Evolutionary conservation across 768 basidiomycete species (phyloP).

Genomic region (Leccinum obscurum): DNA sequence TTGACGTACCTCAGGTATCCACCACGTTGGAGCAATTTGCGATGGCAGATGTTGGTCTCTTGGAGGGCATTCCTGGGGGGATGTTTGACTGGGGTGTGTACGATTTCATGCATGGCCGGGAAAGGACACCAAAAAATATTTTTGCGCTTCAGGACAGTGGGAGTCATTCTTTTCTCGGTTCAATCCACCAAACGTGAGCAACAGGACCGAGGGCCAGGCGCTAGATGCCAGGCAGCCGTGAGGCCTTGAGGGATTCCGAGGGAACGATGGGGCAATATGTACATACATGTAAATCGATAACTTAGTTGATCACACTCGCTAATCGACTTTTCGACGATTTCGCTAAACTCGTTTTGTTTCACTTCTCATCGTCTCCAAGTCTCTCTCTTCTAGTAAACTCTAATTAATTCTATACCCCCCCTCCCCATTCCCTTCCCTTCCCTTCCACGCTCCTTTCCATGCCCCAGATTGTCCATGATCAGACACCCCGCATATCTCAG

Average conservation of each 20-base stretch:
- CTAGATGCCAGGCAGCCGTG: not conserved
- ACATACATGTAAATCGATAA: slow-evolving; percentile 16
- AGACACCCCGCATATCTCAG: slow-evolving; percentile 48
- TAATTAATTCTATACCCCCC: slow-evolving; percentile 29
- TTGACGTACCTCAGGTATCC: slow-evolving; percentile 59
- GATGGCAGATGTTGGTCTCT: slow-evolving; percentile 63
- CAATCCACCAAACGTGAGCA: slow-evolving; percentile 17
- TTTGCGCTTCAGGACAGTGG: slow-evolving; percentile 63
- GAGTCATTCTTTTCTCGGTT: slow-evolving; percentile 77
- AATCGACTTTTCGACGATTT: slow-evolving; percentile 11
- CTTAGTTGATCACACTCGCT: slow-evolving; percentile 8
- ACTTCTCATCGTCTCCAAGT: slow-evolving; percentile 1
- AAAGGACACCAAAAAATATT: not conserved
- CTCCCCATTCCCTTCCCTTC: not conserved
- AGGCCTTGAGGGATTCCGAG: not conserved
- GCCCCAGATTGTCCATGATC: slow-evolving; percentile 21
- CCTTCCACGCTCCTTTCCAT: slow-evolving; percentile 26
- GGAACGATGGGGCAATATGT: slow-evolving; percentile 13
- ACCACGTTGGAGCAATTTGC: slow-evolving; percentile 63
- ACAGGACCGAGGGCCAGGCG: slow-evolving; percentile 1
- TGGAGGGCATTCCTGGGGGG: slow-evolving; percentile 77
- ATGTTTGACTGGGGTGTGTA: slow-evolving; percentile 87
- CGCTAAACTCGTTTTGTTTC: slow-evolving; percentile 3
- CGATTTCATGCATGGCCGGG: slow-evolving; percentile 21
- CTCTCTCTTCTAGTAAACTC: slow-evolving; percentile 5